Conservation (phyloP, 1,284 basidiomycete species). For the Pseudozyma pruni region DNA sequence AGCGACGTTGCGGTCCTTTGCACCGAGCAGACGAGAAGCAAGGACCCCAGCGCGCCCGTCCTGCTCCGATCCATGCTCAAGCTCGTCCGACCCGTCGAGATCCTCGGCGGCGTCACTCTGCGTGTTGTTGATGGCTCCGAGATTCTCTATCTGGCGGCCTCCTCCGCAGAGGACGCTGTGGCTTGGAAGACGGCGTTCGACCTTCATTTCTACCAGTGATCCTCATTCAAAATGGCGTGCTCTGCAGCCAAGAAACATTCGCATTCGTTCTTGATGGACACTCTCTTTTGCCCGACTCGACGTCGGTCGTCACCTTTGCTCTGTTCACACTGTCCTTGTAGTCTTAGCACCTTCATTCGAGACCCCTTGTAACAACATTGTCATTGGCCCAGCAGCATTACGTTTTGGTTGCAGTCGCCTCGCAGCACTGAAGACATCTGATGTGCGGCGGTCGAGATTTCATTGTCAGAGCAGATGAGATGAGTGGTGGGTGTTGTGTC, state of each 20-base stretch:
- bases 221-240: too few relatives aligned
- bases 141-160: constrained; percentile 53
- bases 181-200: constrained; percentile 57
- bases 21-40: constrained; percentile 72
- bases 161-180: constrained; percentile 37
- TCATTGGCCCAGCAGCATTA: constrained; percentile 6
- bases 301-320: neutral
- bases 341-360: constrained; percentile 3
- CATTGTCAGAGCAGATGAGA: neutral
- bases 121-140: constrained; percentile 52
- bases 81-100: constrained; percentile 38
- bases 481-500: neutral
- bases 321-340: constrained; percentile 6
- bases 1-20: constrained; percentile 91
- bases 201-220: constrained; percentile 44
- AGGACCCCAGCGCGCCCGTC: constrained; percentile 22
- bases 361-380: constrained; percentile 29
- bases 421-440: too few relatives aligned
- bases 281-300: constrained; percentile 4
- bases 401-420: neutral
- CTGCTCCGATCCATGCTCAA: constrained; percentile 30
- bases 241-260: neutral
- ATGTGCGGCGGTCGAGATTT: neutral
- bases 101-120: constrained; percentile 41
- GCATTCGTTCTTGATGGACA: constrained; percentile 2